A percentile compares a stretch with the other conserved stretches of the same genome.
Evolutionary conservation across 2,329 filamentous ascomycete species (phyloP).

Genomic region (Canariomyces notabilis): DNA sequence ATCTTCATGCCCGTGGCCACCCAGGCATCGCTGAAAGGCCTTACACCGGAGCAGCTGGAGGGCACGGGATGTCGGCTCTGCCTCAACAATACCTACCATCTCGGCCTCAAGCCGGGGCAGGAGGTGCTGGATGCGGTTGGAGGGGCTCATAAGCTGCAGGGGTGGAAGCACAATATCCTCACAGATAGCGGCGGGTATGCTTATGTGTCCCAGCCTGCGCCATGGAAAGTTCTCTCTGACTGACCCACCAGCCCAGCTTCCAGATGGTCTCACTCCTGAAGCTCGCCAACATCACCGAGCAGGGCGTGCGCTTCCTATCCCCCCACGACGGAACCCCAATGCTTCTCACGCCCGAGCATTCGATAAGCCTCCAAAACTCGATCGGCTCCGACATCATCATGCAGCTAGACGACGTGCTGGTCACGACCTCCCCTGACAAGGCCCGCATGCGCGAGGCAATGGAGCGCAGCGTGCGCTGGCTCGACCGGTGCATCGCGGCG

Average conservation of each 20-base stretch:
- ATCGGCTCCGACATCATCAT: constrained; percentile 99
- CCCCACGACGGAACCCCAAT: constrained; percentile 94
- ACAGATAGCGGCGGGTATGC: constrained; percentile 70
- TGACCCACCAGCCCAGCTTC: constrained; percentile 55
- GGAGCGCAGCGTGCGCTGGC: constrained; percentile 89
- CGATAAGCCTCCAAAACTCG: constrained; percentile 89
- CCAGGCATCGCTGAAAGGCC: constrained; percentile 88
- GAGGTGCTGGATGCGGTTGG: constrained; percentile 80
- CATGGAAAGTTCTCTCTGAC: background rate
- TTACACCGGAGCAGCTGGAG: constrained; percentile 88
- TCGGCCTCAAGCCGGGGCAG: constrained; percentile 92
- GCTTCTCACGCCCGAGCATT: constrained; percentile 96
- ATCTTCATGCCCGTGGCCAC: constrained; percentile 99
- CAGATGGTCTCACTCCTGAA: constrained; percentile 98
- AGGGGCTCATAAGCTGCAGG: constrained; percentile 89
- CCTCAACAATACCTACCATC: constrained; percentile 96
- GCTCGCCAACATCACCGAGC: constrained; percentile 88
- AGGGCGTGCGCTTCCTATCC: constrained; percentile 92
- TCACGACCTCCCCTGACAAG: constrained; percentile 86
- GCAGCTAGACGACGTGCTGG: constrained; percentile 97
- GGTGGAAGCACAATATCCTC: constrained; percentile 92
- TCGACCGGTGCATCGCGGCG: constrained; percentile 88
- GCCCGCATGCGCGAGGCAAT: constrained; percentile 90
- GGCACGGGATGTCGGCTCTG: constrained; percentile 85
- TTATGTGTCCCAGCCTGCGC: constrained; percentile 26